Evolutionary conservation across 441 rosid species (phyloP), one percentile per base, ranked within the genome.

Genomic region (Daphne laureola): DNA sequence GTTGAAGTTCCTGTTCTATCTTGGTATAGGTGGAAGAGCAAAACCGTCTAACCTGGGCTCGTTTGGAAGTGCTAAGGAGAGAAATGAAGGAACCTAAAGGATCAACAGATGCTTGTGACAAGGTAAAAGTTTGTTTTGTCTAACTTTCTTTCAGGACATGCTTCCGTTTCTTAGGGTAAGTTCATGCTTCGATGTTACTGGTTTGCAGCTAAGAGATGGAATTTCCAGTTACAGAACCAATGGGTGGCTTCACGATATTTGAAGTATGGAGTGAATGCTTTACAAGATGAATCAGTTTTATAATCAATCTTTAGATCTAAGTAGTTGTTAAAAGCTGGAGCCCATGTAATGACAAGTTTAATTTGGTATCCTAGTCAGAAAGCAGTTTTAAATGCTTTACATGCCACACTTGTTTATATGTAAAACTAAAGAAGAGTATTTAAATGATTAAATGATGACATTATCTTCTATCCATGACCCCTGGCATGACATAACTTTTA

Each of bases 11-110:
- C 2, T 5, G 15, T 62, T 23, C 36, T 15, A 21, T 56, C 59
- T 26, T 15, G 70, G 54, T 27, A 46, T 57, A 82, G 92, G 84
- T 73, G 27, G 87, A 82, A 80, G 82, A 84, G 55, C 62, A 73
- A 49, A 84, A 71, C 62, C 71, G 55, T 25, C 68, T 55, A 17
- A 54, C 61, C 53, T 74, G 63, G 74, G 70, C 72, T 58, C 87
- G 66, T 25, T 54, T 83, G 36, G 75, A 65, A 40, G 69, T 56
- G 51, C 85, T 86, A 45, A 76, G 64, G 70, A 66, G 70, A 53
- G 70, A 55, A 63, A 61, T 50, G 43, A 72, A 71, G 59, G 74
- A 76, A 54, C 44, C 43, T 63, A 53, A 80, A 18, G 69, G 66
- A 59, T 41, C 65, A 23, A 26, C 54, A 16, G 75, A 73, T 64